Evolutionary conservation across 768 basidiomycete genomes (phyloP), one percentile per base, ranked within the genome.

Genomic region (Mycena pura): DNA sequence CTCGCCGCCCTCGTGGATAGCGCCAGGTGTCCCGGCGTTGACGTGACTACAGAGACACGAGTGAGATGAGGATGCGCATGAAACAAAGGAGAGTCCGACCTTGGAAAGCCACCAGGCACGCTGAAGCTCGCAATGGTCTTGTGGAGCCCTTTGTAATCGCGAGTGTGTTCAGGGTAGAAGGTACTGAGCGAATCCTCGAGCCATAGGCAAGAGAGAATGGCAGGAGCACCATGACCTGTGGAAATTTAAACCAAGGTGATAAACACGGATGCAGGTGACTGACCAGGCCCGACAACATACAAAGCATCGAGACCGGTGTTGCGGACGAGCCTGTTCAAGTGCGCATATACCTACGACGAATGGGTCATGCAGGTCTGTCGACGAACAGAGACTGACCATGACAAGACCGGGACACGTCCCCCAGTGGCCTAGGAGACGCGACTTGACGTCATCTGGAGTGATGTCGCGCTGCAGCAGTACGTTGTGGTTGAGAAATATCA

Each of bases 1-100:
- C 73, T 96, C 95, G 27, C 89, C 90, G 53, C 95, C 95, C 76
- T 97, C 95, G 67, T 97, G 95, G 63, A 97, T 96, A 3, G 86
- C 82, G 6, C 95, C 95, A 19, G 94, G 95, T 1, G 92, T 94
- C 73, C 92, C 86, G 0, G 93, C 90, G 59, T 93, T 91, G 65
- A 90, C 85, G 58, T 89, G 87, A 67, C 87, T 88, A 32, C 2
- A 2, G 3, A n/a, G n/a, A 22, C 6, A 40, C 9, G 28, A 28
- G 51, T 31, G 11, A 41, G 5, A 53, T 32, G 1, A 17, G 11
- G 13, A n/a, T 21, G 21, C 8, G 14, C 25, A 17, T 7, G 38
- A 49, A 49, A n/a, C 45, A 39, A 36, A 25, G 9, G 24, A 7
- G 15, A 4, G 40, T 73, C 81, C 62, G 77, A 85, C 80, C 88